Base-by-base conservation (phyloP, 1,284 basidiomycete species). In the Trichosporon inkin region DNA sequence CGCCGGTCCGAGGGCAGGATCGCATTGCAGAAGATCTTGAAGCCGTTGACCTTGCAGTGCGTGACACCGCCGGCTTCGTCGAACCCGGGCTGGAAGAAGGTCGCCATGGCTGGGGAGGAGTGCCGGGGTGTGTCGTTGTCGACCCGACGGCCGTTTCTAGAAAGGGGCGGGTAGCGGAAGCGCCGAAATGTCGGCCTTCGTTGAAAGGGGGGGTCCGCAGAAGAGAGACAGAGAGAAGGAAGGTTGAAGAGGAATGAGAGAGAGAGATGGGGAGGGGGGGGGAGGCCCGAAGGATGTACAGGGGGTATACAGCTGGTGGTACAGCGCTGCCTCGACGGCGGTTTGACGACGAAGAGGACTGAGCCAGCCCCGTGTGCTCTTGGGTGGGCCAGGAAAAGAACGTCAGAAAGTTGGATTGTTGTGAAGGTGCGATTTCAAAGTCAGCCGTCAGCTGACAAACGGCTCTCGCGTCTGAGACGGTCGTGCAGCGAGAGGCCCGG, bases 51-150 rank as follows among this genome's bases (percentile, higher is more conserved):
- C 10, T n/a, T 40, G 53, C 58, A 59, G 37, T 49, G 39, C 0
- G 28, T 36, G 17, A 53, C 19, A 6, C 10, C 37, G 24, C 17
- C 41, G n/a, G 19, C 35, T 1, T 55, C 53, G 17, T 51, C 41
- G 44, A 59, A 55, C 36, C 58, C 58, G 14, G 58, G 58, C 47
- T 51, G 58, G 47, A 55, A 60, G 54, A 60, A 60, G 36, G 54
- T 52, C 10, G 58, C 54, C 58, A 60, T 60, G 16, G 44, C 24
- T 24, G 44, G 22, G 22, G 19, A 41, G 20, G 20, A 32, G 24
- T 14, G 36, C 16, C 11, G 44, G 7, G 24, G 14, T 22, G 44
- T 22, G 44, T 17, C 38, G n/a, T 47, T 14, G n/a, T 19, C 7
- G 24, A n/a, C 44, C 44, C n/a, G 22, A n/a, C 44, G 6, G 44